Conservation (phyloP, 768 basidiomycete species). For the Lentinus brumalis region DNA sequence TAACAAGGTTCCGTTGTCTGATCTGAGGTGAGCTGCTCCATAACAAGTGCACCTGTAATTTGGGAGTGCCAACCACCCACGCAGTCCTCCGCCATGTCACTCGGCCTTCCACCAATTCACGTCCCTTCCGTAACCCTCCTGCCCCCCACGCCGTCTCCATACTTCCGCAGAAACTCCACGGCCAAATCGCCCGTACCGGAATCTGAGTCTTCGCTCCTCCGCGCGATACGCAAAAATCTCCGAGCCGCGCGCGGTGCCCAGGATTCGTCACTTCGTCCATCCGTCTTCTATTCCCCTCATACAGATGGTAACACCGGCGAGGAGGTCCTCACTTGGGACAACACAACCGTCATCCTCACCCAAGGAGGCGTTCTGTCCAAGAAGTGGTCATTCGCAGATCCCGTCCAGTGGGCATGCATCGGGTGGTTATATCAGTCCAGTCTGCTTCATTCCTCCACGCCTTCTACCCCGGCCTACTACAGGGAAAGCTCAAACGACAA, state of each 20-base stretch:
- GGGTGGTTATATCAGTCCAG: constrained; percentile 65
- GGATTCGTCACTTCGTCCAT: constrained; percentile 1
- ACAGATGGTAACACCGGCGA: constrained; percentile 14
- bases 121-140: not conserved
- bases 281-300: constrained; percentile 1
- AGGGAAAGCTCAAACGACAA: constrained; percentile 30
- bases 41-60: not conserved
- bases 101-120: not conserved
- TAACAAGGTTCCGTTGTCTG: too few relatives aligned
- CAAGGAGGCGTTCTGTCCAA: constrained; percentile 68
- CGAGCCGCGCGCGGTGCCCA: constrained; percentile 40
- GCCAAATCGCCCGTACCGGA: constrained; percentile 16
- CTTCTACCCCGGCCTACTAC: constrained; percentile 30
- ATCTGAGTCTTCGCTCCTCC: constrained; percentile 45
- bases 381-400: constrained; percentile 76
- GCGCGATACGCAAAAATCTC: constrained; percentile 60
- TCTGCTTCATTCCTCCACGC: constrained; percentile 29
- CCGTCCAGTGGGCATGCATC: constrained; percentile 79
- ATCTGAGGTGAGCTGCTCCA: not conserved
- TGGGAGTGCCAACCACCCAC: not conserved
- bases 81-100: not conserved
- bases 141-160: constrained; percentile 1
- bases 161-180: not conserved
- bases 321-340: constrained; percentile 73
- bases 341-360: constrained; percentile 60